Evolutionary conservation across 2,329 filamentous ascomycete species (phyloP).

Genomic region (Claviceps cyperi): DNA sequence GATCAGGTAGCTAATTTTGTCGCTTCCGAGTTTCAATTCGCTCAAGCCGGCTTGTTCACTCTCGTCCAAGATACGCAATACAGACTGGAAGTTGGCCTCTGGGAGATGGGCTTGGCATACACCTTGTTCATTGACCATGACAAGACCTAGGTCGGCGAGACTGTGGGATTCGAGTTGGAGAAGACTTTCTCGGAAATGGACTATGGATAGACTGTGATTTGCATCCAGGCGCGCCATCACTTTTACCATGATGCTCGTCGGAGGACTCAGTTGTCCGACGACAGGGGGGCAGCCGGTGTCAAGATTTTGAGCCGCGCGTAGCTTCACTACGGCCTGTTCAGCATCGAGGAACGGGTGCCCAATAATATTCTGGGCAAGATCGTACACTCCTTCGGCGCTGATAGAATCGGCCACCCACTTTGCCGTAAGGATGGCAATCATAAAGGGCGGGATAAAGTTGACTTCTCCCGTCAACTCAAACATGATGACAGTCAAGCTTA

Average conservation of each 20-base stretch:
- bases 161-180: constrained; percentile 31
- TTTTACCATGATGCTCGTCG: constrained; percentile 37
- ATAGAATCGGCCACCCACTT: constrained; percentile 45
- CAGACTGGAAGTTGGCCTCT: constrained; percentile 37
- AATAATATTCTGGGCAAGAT: constrained; percentile 43
- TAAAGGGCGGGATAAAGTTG: constrained; percentile 41
- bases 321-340: constrained; percentile 27
- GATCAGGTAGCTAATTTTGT: constrained; percentile 30
- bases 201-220: constrained; percentile 23
- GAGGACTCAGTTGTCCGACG: constrained; percentile 35
- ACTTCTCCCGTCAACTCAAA: constrained; percentile 46
- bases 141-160: constrained; percentile 42
- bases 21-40: constrained; percentile 15
- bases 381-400: constrained; percentile 39
- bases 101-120: constrained; percentile 41
- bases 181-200: constrained; percentile 29
- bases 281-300: constrained; percentile 13
- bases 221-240: constrained; percentile 34
- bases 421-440: constrained; percentile 43
- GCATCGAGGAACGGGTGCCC: constrained; percentile 43
- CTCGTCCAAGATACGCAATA: constrained; percentile 21
- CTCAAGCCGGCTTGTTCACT: constrained; percentile 8
- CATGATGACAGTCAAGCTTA: constrained; percentile 45
- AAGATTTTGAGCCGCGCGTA: constrained; percentile 20
- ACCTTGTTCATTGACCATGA: constrained; percentile 32